Percentiles rank a stretch among this genome's conserved stretches.
Conservation (phyloP, 345 rosid species). For the Eucalyptus regnans region DNA sequence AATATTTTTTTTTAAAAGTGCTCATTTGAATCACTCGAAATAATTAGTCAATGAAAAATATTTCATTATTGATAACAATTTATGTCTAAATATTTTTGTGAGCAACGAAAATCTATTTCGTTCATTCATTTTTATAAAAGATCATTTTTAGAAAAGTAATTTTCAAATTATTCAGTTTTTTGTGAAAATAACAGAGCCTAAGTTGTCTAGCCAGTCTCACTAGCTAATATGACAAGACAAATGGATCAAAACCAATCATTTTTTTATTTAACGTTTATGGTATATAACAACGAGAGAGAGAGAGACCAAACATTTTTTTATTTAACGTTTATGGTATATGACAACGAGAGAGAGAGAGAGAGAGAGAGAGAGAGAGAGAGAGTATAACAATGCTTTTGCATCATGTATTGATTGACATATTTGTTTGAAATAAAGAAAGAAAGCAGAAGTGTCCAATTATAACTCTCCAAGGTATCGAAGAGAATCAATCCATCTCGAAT, state of each 20-base stretch:
- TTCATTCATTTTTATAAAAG: too few relatives aligned
- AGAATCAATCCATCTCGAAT: neutral
- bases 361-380: neutral
- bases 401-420: neutral
- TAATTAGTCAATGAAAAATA: too few relatives aligned
- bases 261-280: too few relatives aligned
- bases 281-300: too few relatives aligned
- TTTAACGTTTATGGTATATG: too few relatives aligned
- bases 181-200: too few relatives aligned
- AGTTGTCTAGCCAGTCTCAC: neutral
- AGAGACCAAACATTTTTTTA: too few relatives aligned
- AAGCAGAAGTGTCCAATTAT: neutral
- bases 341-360: neutral
- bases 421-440: neutral
- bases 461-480: neutral
- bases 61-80: neutral
- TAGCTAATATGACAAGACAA: neutral
- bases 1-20: too few relatives aligned
- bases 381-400: neutral
- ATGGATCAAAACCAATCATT: neutral
- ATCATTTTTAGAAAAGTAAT: too few relatives aligned
- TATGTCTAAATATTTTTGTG: too few relatives aligned
- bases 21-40: neutral
- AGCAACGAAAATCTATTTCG: accelerated
- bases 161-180: neutral